Evolutionary conservation across 208 protist species (phyloP), one percentile per base, ranked within the genome.

Genomic region (Wallacemonas rigidus): DNA sequence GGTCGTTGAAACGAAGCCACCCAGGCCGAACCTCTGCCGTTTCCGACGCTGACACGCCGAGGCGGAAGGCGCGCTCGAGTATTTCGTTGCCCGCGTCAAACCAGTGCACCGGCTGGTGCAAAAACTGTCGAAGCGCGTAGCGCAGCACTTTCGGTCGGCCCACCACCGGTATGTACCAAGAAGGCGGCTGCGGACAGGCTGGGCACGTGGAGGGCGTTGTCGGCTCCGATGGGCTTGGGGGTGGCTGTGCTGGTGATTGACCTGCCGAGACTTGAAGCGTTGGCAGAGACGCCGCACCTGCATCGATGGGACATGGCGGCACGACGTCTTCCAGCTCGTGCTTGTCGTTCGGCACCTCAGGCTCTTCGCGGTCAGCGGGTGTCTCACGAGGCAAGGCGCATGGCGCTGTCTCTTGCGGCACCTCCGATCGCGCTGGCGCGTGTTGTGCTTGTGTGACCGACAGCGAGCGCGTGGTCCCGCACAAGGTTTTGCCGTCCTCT

Each of bases 141-240:
- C 75, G 75, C 12, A 80, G 2, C 56, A 75, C 45, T 56, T 71
- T 80, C 45, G 48, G 6, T 12, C 70, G 35, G 53, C 75, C 75
- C 2, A 75, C 55, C 17, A 80, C 64, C 17, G 12, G 56, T 47
- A 51, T 55, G 57, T 65, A 41, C 60, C 43, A 36, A 9, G 38
- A 6, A 6, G n/a, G 39, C 11, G 39, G 35, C 58, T 44, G 58
- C 7, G 58, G 53, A 9, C 48, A 15, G 9, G 48, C 48, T n/a
- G 53, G 53, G 6, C 9, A n/a, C 53, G 53, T 6, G n/a, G 11
- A n/a, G 6, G n/a, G 26, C 11, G 53, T 8, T 58, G n/a, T 5
- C 53, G 26, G 26, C 26, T 8, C 14, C 53, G 53, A 58, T 36
- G 26, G 14, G n/a, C 9, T 63, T 9, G 17, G 26, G 36, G 44